Evolutionary conservation across 768 basidiomycete species (phyloP).

Genomic region (Vishniacozyma victoriae): DNA sequence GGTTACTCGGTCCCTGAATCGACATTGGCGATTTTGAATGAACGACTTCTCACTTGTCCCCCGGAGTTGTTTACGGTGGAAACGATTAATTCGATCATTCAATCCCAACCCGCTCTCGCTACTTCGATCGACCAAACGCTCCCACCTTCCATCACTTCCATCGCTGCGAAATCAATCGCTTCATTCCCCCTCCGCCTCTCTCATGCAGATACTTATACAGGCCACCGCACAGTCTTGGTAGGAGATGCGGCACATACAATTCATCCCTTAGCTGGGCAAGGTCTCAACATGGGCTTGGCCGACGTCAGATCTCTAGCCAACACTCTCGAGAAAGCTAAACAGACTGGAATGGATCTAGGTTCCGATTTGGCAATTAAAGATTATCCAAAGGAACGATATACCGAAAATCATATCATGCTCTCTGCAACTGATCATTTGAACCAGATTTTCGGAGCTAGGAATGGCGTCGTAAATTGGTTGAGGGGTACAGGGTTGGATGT

Average conservation of each 20-base stretch:
- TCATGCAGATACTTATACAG: constrained; percentile 81
- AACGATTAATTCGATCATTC: constrained; percentile 50
- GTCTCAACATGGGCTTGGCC: constrained; percentile 84
- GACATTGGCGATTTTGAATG: constrained; percentile 26
- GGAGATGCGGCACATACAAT: constrained; percentile 95
- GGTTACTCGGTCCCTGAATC: constrained; percentile 61
- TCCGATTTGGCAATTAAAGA: constrained; percentile 64
- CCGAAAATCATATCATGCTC: constrained; percentile 79
- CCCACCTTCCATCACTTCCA: constrained; percentile 66
- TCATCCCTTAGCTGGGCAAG: constrained; percentile 94
- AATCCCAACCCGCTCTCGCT: constrained; percentile 52
- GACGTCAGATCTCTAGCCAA: constrained; percentile 70
- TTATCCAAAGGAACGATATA: constrained; percentile 75
- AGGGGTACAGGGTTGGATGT: constrained; percentile 83
- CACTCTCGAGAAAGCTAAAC: constrained; percentile 58
- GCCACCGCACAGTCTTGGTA: constrained; percentile 74
- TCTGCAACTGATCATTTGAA: constrained; percentile 82
- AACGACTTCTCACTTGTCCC: constrained; percentile 17
- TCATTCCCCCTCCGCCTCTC: constrained; percentile 84
- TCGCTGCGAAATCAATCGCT: constrained; percentile 69
- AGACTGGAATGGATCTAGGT: constrained; percentile 78
- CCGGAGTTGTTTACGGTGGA: constrained; percentile 48
- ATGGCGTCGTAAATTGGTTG: constrained; percentile 71
- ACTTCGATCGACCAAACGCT: constrained; percentile 54
- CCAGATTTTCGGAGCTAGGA: constrained; percentile 69